These are phyloP conservation scores for Magnolia kwangsiensis DNA, from an alignment of 164 flowering plant species.

Conservation along the genomic window DNA sequence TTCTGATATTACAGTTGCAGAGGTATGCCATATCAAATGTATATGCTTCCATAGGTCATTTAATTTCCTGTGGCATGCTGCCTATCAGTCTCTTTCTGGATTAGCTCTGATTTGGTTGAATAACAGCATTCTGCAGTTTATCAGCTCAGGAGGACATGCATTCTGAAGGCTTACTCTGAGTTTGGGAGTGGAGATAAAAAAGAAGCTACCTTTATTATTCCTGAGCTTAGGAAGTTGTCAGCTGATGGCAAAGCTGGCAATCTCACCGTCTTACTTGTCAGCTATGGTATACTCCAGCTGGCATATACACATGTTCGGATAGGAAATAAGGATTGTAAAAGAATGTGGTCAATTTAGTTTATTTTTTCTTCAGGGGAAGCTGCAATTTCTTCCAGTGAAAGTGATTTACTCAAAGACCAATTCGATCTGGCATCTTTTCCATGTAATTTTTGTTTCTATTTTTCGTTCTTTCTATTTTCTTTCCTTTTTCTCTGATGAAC, in stretches of 20 bases:
- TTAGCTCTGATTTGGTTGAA: slow-evolving; percentile 10
- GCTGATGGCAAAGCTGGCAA: slow-evolving; percentile 53
- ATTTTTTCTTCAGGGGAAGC: slow-evolving; percentile 35
- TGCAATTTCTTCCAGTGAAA: slow-evolving; percentile 22
- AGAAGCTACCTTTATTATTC: slow-evolving; percentile 61
- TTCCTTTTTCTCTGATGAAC: not conserved
- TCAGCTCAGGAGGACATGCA: slow-evolving; percentile 40
- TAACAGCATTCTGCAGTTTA: slow-evolving; percentile 45
- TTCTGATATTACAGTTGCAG: slow-evolving; percentile 37
- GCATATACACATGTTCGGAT: not conserved
- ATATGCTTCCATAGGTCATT: not conserved
- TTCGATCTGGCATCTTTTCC: slow-evolving; percentile 27
- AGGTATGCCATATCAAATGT: slow-evolving; percentile 35
- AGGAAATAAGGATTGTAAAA: not conserved
- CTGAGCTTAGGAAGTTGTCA: slow-evolving; percentile 60
- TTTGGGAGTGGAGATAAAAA: slow-evolving; percentile 36
- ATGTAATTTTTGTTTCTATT: slow-evolving; percentile 19
- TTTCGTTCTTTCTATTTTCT: not conserved
- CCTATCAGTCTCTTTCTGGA: not conserved
- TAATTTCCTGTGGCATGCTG: not conserved
- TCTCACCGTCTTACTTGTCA: slow-evolving; percentile 57
- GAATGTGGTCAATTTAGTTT: not conserved
- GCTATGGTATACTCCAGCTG: slow-evolving; percentile 48
- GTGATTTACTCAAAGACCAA: slow-evolving; percentile 18
- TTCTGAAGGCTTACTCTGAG: slow-evolving; percentile 35